Conservation (phyloP, 345 rosid species). For the Moricandia arvensis region DNA sequence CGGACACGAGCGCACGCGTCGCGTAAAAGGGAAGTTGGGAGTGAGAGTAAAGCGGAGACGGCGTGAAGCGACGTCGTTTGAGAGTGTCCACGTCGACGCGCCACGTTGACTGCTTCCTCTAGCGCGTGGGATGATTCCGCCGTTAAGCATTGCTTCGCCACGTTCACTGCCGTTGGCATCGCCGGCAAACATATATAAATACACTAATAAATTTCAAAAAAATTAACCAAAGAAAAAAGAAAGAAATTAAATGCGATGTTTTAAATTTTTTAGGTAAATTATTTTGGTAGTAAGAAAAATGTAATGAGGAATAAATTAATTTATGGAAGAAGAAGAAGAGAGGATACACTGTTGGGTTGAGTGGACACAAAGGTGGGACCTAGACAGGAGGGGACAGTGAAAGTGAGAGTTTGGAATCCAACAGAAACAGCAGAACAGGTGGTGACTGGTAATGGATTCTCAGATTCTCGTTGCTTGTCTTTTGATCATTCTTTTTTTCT, state of each 20-base stretch:
- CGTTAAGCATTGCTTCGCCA: conserved; percentile 86
- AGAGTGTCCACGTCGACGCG: conserved; percentile 64
- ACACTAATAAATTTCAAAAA: not conserved
- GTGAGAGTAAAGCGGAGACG: conserved; percentile 70
- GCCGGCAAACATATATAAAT: conserved; percentile 49
- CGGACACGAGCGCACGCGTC: conserved; percentile 79
- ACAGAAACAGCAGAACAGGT: conserved; percentile 15
- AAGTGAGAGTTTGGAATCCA: conserved; percentile 55
- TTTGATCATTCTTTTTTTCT: not conserved
- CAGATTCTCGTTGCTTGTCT: conserved; percentile 32
- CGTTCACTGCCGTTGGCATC: conserved; percentile 87
- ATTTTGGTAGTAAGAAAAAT: conserved; percentile 14
- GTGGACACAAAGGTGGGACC: conserved; percentile 38
- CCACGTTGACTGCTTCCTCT: conserved; percentile 76
- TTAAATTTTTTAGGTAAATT: not conserved
- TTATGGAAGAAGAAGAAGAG: conserved; percentile 15
- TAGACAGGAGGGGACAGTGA: conserved; percentile 27
- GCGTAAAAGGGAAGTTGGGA: conserved; percentile 64
- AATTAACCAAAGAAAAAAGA: not conserved
- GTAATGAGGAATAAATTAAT: conserved; percentile 28
- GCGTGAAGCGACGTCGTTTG: conserved; percentile 95
- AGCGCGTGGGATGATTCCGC: conserved; percentile 73
- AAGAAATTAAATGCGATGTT: not conserved
- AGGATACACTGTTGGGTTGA: conserved; percentile 24
- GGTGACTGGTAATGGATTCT: conserved; percentile 15